Evolutionary conservation across 179 eudicot genomes (phyloP).

Genomic region (Carnegiea gigantea): DNA sequence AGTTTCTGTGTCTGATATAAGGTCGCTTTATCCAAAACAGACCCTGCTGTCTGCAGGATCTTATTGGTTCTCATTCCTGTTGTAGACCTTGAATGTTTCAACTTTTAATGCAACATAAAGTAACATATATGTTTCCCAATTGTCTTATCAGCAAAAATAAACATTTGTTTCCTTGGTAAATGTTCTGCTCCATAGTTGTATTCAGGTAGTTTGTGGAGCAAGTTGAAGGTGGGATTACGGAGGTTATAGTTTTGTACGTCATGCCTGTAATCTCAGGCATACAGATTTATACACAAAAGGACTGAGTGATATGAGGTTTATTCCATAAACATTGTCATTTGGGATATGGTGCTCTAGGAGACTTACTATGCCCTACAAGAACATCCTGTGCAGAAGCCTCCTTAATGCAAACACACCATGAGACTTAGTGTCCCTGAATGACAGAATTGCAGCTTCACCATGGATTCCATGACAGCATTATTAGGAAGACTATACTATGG

Average conservation of each 20-base stretch:
- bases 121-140: not conserved
- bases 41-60: not conserved
- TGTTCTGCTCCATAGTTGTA: not conserved
- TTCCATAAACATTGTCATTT: not conserved
- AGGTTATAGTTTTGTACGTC: not conserved
- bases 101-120: not conserved
- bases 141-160: constrained; percentile 1
- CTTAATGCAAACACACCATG: not conserved
- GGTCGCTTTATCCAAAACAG: not conserved
- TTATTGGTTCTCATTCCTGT: not conserved
- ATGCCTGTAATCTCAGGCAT: not conserved
- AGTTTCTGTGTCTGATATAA: not conserved
- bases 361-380: not conserved
- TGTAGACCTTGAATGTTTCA: not conserved
- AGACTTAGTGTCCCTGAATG: not conserved
- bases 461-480: not conserved
- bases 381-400: not conserved
- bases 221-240: not conserved
- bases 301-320: not conserved
- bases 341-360: not conserved
- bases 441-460: not conserved
- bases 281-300: not conserved
- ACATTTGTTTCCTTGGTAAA: not conserved
- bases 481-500: not conserved
- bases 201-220: not conserved